Base-by-base conservation (phyloP, 768 basidiomycete genomes). In the Lentinula detonsa region DNA sequence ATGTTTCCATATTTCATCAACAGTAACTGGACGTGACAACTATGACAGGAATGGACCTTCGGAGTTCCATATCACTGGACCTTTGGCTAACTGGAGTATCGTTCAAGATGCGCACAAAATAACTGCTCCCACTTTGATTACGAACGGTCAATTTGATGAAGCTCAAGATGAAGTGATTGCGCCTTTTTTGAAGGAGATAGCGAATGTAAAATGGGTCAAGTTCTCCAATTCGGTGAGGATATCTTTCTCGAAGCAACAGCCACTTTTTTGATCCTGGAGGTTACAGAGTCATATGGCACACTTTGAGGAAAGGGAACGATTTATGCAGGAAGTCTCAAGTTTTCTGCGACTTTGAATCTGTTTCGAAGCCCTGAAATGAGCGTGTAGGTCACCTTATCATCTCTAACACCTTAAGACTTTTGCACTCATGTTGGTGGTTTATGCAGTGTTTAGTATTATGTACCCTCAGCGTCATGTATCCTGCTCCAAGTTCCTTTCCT, bases 111-210 rank as follows among this genome's bases (percentile, higher is more conserved):
- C 70, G 16, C 68, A 67, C 49, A 57, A 62, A 15, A 73, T 75
- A 54, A 60, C 63, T 31, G 64, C 63, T 13, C 70, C 71, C 5
- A 74, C 71, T 4, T 66, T 75, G 10, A 48, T 77, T 7, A 70
- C 72, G 46, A 76, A 78, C 35, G 76, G 74, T 1, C 62, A 61
- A 10, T 68, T 75, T 58, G 81, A 80, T 56, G 69, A 71, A 57
- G 77, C 74, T 46, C 69, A 73, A 23, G 77, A 79, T 61, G 65
- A 67, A 8, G 71, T 69, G 16, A 48, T 71, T 4, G 51, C 7
- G 23, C 77, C 77, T 2, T 78, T 73, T 59, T 73, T 76, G 54
- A 49, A 59, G 34, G 61, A 63, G 16, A 70, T 76, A 13, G 63
- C 67, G 31, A 65, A 66, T 28, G 68, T 71, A 18, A 72, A 69